Evolutionary conservation across 2,329 filamentous ascomycete genomes (phyloP), one percentile per base, ranked within the genome.

Genomic region (Pseudogymnoascus sp.): DNA sequence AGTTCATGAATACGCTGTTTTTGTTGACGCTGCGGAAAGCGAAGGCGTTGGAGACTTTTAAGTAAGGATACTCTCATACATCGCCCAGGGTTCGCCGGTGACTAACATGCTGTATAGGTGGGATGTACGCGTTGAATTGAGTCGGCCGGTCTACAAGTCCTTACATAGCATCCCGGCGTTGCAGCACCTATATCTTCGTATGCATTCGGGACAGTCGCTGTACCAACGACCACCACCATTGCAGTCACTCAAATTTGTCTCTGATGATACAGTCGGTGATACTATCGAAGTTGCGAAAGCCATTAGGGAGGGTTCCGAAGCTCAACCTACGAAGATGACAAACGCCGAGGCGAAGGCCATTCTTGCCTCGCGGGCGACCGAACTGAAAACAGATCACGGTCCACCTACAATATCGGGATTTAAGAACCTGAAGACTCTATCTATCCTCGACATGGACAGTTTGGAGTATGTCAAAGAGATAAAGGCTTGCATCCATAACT

Each of bases 41-140:
- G 28, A 77, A 73, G 46, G 75, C 77, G 0, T 76, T 88, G 23
- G 84, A 88, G 69, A 76, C 76, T 2, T 86, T 88, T 68, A 77
- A 75, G 82, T 85, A 68, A 65, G 80, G 63, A 49, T 28, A 25
- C 12, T n/a, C 49, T 31, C 28, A 6, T 49, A 49, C 21, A 8
- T n/a, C 5, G 34, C 14, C 9, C 14, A 61, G 25, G 34, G 37
- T 40, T 25, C 5, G 16, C 11, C 16, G 21, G n/a, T 56, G 25
- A 16, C 49, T 56, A 34, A 56, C 43, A 34, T 59, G 16, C 5
- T 46, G 3, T 34, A 25, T 62, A 85, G 82, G 66, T 88, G 85
- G 85, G 85, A 88, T 70, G 82, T 87, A 62, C 80, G 84, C 5
- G 81, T 88, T 62, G 85, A 88, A 71, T 77, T 88, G 8, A 85